phyloP scores from a whole-genome alignment of 2,329 filamentous ascomycete species.

The Drechslera avenae region DNA sequence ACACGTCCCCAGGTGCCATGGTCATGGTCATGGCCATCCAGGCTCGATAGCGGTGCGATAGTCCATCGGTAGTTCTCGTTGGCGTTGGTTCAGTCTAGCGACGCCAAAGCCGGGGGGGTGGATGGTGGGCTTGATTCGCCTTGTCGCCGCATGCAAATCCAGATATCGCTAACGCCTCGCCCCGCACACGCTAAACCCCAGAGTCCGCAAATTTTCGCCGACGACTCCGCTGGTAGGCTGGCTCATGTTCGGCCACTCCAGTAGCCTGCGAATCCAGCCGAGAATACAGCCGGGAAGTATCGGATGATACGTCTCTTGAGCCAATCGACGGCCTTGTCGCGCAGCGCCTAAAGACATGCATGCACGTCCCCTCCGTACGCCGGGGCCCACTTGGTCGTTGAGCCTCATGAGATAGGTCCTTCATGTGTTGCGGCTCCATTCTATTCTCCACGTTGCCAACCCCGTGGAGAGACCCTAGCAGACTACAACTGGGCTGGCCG shows the following conservation, averaged over 20 bases:
- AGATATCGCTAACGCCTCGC: conserved; percentile 18
- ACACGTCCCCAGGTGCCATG: conserved; percentile 8
- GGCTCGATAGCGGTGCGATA: conserved; percentile 22
- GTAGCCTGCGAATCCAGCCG: conserved; percentile 20
- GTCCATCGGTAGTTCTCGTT: conserved; percentile 20
- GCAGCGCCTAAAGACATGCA: conserved; percentile 7
- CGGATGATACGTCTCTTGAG: conserved; percentile 1
- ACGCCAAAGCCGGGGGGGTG: conserved; percentile 7
- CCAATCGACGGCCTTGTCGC: conserved; percentile 20
- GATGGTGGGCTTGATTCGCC: too few species aligned
- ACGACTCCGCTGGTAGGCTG: conserved; percentile 20
- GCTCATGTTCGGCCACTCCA: conserved; percentile 8
- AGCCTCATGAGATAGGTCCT: conserved; percentile 32
- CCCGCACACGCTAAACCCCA: conserved; percentile 19
- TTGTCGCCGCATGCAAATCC: too few species aligned
- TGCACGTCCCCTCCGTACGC: conserved; percentile 9
- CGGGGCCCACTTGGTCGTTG: conserved; percentile 31
- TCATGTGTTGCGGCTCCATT: conserved; percentile 23
- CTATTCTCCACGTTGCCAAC: conserved; percentile 27
- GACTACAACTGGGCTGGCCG: conserved; percentile 6
- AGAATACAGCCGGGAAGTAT: conserved; percentile 23
- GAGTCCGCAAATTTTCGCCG: conserved; percentile 25
- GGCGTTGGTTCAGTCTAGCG: conserved; percentile 23
- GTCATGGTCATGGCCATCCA: conserved; percentile 27
- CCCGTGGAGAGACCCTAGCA: conserved; percentile 31